Evolutionary conservation across 2,329 filamentous ascomycete species (phyloP), one percentile per base, ranked within the genome.

Genomic region (Sarocladium brachiariae): DNA sequence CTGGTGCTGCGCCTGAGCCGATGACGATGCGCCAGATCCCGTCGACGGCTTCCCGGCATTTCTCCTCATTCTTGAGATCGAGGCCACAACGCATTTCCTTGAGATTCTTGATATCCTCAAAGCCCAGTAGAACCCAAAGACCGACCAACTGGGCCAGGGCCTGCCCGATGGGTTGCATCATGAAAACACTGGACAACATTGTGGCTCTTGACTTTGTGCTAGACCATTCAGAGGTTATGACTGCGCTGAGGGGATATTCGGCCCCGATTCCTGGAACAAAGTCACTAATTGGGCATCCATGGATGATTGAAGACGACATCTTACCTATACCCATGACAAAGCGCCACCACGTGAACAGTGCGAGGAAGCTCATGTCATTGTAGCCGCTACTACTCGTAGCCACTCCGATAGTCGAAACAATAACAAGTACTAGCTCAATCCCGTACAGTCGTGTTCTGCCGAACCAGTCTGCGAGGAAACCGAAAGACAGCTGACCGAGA

Each of bases 81-180:
- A 77, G 65, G 16, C 43, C 43, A 16, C 43, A 47, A n/a, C 43
- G 43, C 16, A 47, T 21, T n/a, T 47, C 43, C 16, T 16, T 21
- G 4, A 47, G 43, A 16, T 47, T 47, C 27, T 47, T 47, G 25
- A 47, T 47, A 23, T 47, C 43, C 18, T 47, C 43, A 21, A 47
- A 47, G 43, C 43, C 43, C 11, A 47, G 43, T 13, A 47, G 43
- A 33, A 47, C 43, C 43, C 43, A 47, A 23, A 47, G 43, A 3
- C 43, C 43, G 25, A 47, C 43, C 5, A 47, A 16, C 43, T 84
- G 82, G 13, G 82, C 82, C 2, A 83, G 70, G 2, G 84, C 76
- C 59, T 86, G 83, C 5, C 83, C 83, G 8, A 86, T 67, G 1
- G 83, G 81, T 56, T 87, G 83, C 77, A 84, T 85, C 57, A 84